phyloP scores from a whole-genome alignment of 805 yeast genomes.

The Candida coquimbonensis region DNA sequence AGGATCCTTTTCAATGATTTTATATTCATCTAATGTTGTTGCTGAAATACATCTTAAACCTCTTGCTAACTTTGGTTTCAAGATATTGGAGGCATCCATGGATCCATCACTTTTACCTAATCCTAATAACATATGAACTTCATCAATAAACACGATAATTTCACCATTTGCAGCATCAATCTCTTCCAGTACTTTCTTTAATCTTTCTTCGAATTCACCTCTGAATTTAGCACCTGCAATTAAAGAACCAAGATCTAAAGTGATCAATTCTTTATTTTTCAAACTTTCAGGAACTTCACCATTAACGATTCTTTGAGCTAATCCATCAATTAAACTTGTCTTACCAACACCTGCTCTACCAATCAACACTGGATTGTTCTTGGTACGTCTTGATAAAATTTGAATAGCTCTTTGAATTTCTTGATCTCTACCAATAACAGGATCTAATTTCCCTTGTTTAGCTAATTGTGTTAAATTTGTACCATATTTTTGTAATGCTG shows the following conservation, averaged over 20 bases:
- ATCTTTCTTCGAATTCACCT: conserved; percentile 92
- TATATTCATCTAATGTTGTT: conserved; percentile 90
- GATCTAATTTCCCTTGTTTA: conserved; percentile 83
- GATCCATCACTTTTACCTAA: conserved; percentile 92
- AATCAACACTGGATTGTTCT: conserved; percentile 90
- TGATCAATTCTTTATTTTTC: conserved; percentile 76
- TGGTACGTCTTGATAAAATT: conserved; percentile 84
- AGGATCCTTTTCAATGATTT: conserved; percentile 92
- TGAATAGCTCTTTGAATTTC: conserved; percentile 92
- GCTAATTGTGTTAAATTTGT: conserved; percentile 84
- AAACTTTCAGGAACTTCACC: conserved; percentile 94
- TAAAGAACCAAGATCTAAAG: conserved; percentile 81
- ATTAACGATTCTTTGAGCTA: conserved; percentile 86
- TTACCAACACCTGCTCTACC: conserved; percentile 99
- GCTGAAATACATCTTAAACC: conserved; percentile 97
- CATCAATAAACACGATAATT: conserved; percentile 82
- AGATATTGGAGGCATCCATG: conserved; percentile 88
- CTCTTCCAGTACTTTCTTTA: conserved; percentile 75
- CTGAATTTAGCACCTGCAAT: conserved; percentile 94
- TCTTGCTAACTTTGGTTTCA: conserved; percentile 91
- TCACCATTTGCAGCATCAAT: conserved; percentile 72
- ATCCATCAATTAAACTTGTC: conserved; percentile 93
- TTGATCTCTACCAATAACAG: conserved; percentile 95
- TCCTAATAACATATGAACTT: conserved; percentile 82
- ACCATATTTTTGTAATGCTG: conserved; percentile 82